These are phyloP conservation scores for Chlorella sorokiniana DNA, from an alignment of 139 green algal species.

Conservation along the genomic window DNA sequence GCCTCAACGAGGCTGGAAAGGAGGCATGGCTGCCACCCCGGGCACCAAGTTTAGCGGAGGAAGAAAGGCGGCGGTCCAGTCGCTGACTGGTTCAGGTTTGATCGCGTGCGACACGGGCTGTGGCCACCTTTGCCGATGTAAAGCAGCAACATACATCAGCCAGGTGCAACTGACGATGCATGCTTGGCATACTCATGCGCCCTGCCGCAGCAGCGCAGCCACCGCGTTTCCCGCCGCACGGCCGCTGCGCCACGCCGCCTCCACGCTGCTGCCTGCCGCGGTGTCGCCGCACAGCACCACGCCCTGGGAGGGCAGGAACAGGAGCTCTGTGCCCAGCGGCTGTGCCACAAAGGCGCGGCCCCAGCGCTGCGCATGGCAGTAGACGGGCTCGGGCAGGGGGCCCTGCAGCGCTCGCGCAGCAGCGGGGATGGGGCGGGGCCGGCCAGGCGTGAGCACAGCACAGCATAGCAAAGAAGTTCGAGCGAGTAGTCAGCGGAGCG, in stretches of 20 bases:
- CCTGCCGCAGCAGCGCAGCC: constrained; percentile 12
- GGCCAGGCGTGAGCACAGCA: background rate
- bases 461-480: background rate
- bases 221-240: constrained; percentile 1
- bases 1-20: too few relatives aligned
- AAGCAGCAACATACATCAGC: too few relatives aligned
- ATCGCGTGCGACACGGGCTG: too few relatives aligned
- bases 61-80: too few relatives aligned
- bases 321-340: constrained; percentile 7
- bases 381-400: background rate
- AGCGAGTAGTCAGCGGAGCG: too few relatives aligned
- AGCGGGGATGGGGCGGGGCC: background rate
- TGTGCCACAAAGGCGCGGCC: constrained; percentile 21
- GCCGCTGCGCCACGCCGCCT: constrained; percentile 23
- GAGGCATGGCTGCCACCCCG: too few relatives aligned
- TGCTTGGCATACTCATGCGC: too few relatives aligned
- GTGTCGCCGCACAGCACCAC: constrained; percentile 22
- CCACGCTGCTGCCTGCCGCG: constrained; percentile 18
- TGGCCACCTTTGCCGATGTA: too few relatives aligned
- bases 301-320: constrained; percentile 15
- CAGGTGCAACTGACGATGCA: background rate
- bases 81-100: too few relatives aligned
- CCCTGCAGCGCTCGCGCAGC: background rate
- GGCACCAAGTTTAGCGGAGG: too few relatives aligned
- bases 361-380: constrained; percentile 10